Evolutionary conservation across 331 rosid species (phyloP).

Genomic region (Cydonia oblonga): DNA sequence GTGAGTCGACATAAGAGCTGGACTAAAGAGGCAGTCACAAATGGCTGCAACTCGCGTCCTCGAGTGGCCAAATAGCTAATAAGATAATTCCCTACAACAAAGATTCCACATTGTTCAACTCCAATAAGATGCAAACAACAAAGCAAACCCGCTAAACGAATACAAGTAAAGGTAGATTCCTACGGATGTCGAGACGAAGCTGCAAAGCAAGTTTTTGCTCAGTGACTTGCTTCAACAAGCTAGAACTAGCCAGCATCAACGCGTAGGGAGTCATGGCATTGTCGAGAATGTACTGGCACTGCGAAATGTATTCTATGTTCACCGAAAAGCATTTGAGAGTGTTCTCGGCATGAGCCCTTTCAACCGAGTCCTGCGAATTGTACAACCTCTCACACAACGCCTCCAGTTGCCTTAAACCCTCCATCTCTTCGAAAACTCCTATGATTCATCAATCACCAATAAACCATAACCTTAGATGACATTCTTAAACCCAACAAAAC

Average conservation of each 20-base stretch:
- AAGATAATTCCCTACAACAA: conserved; percentile 71
- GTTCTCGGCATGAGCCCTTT: conserved; percentile 88
- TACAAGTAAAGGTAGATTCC: background rate
- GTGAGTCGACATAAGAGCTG: conserved; percentile 85
- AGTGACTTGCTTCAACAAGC: conserved; percentile 96
- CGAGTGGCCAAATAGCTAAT: conserved; percentile 80
- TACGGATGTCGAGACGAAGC: conserved; percentile 91
- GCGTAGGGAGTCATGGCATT: conserved; percentile 87
- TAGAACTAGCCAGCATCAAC: conserved; percentile 88
- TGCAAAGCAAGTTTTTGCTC: conserved; percentile 82
- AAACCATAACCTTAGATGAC: background rate
- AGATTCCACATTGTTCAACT: conserved; percentile 12
- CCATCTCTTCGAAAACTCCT: conserved; percentile 37
- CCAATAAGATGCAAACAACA: background rate
- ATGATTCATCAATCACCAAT: background rate
- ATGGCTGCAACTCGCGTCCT: conserved; percentile 83
- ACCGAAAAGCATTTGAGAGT: conserved; percentile 82
- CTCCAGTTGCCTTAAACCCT: conserved; percentile 82
- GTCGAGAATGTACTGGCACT: conserved; percentile 91
- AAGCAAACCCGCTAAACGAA: background rate
- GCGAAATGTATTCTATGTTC: conserved; percentile 76
- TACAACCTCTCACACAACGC: conserved; percentile 87
- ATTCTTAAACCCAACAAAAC: background rate
- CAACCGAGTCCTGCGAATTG: conserved; percentile 86
- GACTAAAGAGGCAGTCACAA: conserved; percentile 77